These are phyloP conservation scores for Tylopilus plumbeoviolaceoides DNA, from an alignment of 768 basidiomycete species.

Conservation along the genomic window DNA sequence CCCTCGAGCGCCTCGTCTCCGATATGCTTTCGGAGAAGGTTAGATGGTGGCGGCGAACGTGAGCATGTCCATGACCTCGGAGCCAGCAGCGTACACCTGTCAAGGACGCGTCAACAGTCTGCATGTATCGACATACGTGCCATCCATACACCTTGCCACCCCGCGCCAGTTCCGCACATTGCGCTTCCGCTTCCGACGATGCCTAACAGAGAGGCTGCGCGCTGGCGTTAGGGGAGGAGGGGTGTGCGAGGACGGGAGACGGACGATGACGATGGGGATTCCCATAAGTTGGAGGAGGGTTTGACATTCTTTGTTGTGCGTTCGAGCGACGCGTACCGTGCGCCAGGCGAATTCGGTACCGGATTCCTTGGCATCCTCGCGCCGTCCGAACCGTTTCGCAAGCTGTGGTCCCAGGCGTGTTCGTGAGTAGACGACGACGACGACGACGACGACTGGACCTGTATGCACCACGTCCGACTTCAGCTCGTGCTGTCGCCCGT, in stretches of 20 bases:
- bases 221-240: not conserved
- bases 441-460: constrained; percentile 42
- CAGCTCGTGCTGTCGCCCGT: constrained; percentile 96
- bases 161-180: constrained; percentile 94
- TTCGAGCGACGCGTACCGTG: constrained; percentile 86
- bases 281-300: constrained; percentile 90
- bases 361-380: constrained; percentile 93
- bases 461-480: constrained; percentile 84
- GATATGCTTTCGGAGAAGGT: constrained; percentile 97
- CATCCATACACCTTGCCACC: constrained; percentile 69
- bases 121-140: not conserved
- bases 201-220: constrained; percentile 49
- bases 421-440: not conserved
- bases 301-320: constrained; percentile 96
- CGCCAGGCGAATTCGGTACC: no score
- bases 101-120: not conserved
- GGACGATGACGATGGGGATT: constrained; percentile 85
- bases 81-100: constrained; percentile 94
- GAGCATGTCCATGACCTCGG: constrained; percentile 99
- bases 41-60: constrained; percentile 95
- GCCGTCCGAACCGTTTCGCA: constrained; percentile 88
- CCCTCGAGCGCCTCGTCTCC: constrained; percentile 88
- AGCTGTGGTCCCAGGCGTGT: constrained; percentile 47
- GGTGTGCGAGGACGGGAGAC: constrained; percentile 24
- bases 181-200: constrained; percentile 97